Conservation (phyloP, 1,284 basidiomycete species). For the Apiotrichum laibachii region DNA sequence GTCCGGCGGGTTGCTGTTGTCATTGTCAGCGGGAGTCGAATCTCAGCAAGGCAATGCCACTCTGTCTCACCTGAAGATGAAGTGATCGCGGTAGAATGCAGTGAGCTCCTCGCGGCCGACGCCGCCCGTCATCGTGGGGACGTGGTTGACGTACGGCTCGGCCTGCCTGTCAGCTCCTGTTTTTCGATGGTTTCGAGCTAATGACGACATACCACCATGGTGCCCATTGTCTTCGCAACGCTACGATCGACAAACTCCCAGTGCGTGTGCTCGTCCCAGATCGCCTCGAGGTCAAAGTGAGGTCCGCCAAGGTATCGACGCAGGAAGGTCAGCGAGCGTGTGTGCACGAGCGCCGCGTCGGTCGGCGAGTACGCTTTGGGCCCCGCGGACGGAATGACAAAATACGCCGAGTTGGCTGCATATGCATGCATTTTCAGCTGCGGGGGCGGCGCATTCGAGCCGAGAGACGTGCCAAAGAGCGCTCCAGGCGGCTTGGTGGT, state of each 20-base stretch:
- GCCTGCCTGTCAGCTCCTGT: slow-evolving; percentile 3
- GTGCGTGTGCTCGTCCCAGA: slow-evolving; percentile 26
- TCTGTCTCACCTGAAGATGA: slow-evolving; percentile 34
- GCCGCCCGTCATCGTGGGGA: slow-evolving; percentile 53
- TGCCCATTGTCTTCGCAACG: slow-evolving; percentile 34
- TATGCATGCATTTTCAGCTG: slow-evolving; percentile 12
- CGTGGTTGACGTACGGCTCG: slow-evolving; percentile 34
- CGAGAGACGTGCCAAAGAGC: not conserved
- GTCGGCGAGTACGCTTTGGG: slow-evolving; percentile 19
- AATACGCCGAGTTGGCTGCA: slow-evolving; percentile 17
- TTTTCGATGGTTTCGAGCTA: not conserved
- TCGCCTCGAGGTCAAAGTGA: slow-evolving; percentile 23
- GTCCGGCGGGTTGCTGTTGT: slow-evolving; percentile 13
- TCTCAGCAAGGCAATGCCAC: not conserved
- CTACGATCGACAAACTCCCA: slow-evolving; percentile 30
- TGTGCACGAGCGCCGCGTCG: slow-evolving; percentile 19
- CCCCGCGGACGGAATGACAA: slow-evolving; percentile 22
- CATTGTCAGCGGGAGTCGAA: slow-evolving; percentile 4
- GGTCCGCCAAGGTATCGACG: slow-evolving; percentile 19
- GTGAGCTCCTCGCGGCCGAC: slow-evolving; percentile 57
- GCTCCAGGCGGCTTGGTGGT: not conserved
- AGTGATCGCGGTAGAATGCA: slow-evolving; percentile 55
- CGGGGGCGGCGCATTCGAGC: not conserved
- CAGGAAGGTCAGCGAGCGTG: slow-evolving; percentile 20
- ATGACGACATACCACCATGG: slow-evolving; percentile 29